Evolutionary conservation across 1,139 yeast species (phyloP).

Genomic region (Entelexis paramagnoliae): DNA sequence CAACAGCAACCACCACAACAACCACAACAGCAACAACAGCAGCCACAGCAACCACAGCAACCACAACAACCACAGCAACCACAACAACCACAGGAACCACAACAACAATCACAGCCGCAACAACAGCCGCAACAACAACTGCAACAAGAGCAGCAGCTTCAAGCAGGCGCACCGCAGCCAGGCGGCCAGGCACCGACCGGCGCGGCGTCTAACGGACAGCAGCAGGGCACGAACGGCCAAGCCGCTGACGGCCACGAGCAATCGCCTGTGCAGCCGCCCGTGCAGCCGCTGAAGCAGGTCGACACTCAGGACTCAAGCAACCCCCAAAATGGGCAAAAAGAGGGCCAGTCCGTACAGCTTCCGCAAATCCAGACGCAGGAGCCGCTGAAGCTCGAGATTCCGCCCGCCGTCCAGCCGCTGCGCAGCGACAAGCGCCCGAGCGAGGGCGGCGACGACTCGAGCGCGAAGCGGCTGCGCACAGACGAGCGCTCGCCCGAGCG

Average conservation of each 20-base stretch:
- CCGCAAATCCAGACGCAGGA: slow-evolving; percentile 2
- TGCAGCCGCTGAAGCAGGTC: not conserved
- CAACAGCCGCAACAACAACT: not conserved
- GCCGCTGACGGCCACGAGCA: not conserved
- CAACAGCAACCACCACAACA: not conserved
- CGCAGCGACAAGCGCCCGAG: slow-evolving; percentile 1
- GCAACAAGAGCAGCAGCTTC: not conserved
- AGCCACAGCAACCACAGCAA: not conserved
- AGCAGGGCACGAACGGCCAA: not conserved
- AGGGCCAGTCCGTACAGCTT: not conserved
- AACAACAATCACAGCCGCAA: not conserved
- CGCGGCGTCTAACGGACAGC: not conserved
- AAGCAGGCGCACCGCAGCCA: not conserved
- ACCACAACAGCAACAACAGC: not conserved
- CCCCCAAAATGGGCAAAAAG: not conserved
- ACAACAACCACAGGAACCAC: no score
- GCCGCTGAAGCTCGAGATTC: not conserved
- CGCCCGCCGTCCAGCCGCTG: slow-evolving; percentile 17
- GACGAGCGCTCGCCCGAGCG: slow-evolving; percentile 6
- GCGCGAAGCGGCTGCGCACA: not conserved
- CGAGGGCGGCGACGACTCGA: slow-evolving; percentile 2
- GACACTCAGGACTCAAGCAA: not conserved
- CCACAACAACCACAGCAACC: not conserved
- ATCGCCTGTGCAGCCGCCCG: slow-evolving; percentile 3
- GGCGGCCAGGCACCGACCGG: not conserved